These are phyloP conservation scores for Pythium guiyangense DNA, from an alignment of 352 stramenopile species.

Conservation along the genomic window DNA sequence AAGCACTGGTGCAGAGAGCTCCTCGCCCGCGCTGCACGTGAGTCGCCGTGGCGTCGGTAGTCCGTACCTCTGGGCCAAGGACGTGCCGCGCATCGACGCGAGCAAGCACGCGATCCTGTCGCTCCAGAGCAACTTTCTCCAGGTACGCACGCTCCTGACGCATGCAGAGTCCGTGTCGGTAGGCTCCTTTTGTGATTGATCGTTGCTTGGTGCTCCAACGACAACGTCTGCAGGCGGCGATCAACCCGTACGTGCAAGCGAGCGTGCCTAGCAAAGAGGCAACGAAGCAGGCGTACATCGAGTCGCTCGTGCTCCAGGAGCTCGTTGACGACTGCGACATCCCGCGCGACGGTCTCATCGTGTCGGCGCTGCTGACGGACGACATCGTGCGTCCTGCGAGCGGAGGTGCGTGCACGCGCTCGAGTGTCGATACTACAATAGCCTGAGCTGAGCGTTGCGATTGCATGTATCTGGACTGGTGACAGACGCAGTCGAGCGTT, in stretches of 20 bases:
- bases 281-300: slow-evolving; percentile 63
- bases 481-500: slow-evolving; percentile 25
- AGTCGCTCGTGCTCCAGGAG: slow-evolving; percentile 66
- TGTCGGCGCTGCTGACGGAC: slow-evolving; percentile 55
- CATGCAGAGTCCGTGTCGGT: not conserved
- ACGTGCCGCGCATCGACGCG: slow-evolving; percentile 61
- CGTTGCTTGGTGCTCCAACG: not conserved
- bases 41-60: slow-evolving; percentile 49
- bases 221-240: slow-evolving; percentile 19
- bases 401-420: slow-evolving; percentile 9
- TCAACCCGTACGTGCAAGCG: slow-evolving; percentile 40
- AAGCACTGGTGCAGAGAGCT: slow-evolving; percentile 15
- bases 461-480: too few relatives aligned
- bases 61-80: slow-evolving; percentile 59
- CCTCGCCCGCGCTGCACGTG: slow-evolving; percentile 13
- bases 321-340: slow-evolving; percentile 53
- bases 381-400: slow-evolving; percentile 31
- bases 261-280: slow-evolving; percentile 9
- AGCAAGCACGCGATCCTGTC: slow-evolving; percentile 32
- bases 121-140: slow-evolving; percentile 61
- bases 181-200: too few relatives aligned
- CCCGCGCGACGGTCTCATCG: slow-evolving; percentile 52
- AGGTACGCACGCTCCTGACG: slow-evolving; percentile 13
- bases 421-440: too few relatives aligned
- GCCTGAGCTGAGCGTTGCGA: not conserved